Evolutionary conservation across 108 stramenopile genomes (phyloP).

Genomic region (Skeletonema tropicum): DNA sequence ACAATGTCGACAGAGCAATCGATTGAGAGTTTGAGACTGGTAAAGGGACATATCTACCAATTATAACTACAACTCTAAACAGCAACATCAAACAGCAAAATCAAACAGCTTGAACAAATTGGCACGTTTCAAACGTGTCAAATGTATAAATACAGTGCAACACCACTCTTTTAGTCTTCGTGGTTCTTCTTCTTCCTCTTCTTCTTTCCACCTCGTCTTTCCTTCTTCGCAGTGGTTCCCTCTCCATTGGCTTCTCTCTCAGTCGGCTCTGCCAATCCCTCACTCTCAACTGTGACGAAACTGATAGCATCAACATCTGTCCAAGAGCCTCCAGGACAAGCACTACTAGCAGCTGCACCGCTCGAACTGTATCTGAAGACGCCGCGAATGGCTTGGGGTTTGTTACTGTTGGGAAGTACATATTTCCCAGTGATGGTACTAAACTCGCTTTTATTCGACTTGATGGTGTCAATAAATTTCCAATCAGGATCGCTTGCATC

Average conservation of each 20-base stretch:
- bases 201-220: neutral
- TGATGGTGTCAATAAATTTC: conserved; percentile 20
- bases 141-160: no score
- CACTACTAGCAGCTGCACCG: neutral
- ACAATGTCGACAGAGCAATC: no score
- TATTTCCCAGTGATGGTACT: conserved; percentile 12
- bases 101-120: neutral
- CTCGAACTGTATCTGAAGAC: conserved; percentile 17
- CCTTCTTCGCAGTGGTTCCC: neutral
- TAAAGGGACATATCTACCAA: no score
- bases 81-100: neutral
- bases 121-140: no score
- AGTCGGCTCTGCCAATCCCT: neutral
- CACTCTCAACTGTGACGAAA: neutral
- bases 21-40: no score
- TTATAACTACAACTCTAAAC: no score
- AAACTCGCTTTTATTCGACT: neutral
- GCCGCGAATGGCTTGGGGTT: conserved; percentile 28
- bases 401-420: conserved; percentile 12
- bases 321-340: neutral
- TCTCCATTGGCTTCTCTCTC: neutral
- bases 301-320: neutral
- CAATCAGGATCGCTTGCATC: conserved; percentile 31
- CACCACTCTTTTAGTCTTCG: neutral
- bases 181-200: neutral